Base-by-base conservation (phyloP, 352 stramenopile genomes). In the Pythium vanterpoolii region DNA sequence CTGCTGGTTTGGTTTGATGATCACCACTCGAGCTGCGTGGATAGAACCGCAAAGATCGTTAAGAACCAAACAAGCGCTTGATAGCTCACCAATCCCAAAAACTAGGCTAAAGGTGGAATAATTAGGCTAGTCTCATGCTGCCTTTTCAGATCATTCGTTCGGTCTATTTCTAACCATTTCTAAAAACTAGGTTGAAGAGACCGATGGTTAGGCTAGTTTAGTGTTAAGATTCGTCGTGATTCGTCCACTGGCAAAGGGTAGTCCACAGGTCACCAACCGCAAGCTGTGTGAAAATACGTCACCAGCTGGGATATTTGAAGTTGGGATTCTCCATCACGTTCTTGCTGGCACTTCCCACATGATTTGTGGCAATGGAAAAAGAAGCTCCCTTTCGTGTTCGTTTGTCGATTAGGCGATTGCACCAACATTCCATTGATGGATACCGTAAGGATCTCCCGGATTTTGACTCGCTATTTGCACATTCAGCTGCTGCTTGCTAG, bases 291-390 rank as follows among this genome's bases (percentile, higher is more conserved):
- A n/a, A 27, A 55, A 18, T 31, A 16, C 2, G 40, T 47, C 42
- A 47, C 42, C 42, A 30, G 18, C 21, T 45, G 8, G 18, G 31
- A 45, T 46, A 19, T 47, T 57, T 57, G 49, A 57, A 57, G 49
- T 57, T 57, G 49, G 14, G 18, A 36, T 56, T 24, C 19, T 34
- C 33, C 27, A 14, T 38, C 33, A 38, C 33, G 33, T 38, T 38
- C 33, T 38, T 38, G 31, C 8, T 36, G 31, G 31, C 8, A 36
- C 13, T 36, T 36, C 8, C 8, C 8, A 36, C 8, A 14, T 36
- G 8, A 7, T 7, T 13, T 2, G 31, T 7, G 31, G 1, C 31
- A 36, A 13, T 36, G n/a, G n/a, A n/a, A n/a, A n/a, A n/a, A n/a
- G n/a, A n/a, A n/a, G n/a, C n/a, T n/a, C n/a, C n/a, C n/a, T n/a